Base-by-base conservation (phyloP, 257 asterid genomes). In the Echites panduratus region DNA sequence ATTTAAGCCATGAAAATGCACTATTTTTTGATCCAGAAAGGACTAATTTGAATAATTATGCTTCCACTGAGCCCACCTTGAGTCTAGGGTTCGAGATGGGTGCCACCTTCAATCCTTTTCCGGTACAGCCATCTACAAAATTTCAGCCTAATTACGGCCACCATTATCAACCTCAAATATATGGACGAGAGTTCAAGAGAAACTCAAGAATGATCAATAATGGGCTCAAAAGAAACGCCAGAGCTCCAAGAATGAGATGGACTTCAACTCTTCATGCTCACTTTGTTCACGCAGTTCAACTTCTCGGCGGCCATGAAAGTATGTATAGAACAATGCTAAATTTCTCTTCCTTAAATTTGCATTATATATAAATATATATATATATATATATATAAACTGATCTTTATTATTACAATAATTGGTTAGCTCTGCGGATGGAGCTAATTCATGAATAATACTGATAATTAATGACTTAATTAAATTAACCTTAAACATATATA, bases 171-270 rank as follows among this genome's bases (percentile, higher is more conserved):
- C 85, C 84, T 2, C 93, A 83, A 20, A 79, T 87, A 32, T 70
- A 71, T 52, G 83, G 89, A 24, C 78, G 79, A 4, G 90, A 84
- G 68, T 85, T 86, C 68, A 89, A 88, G 83, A 84, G 84, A 72
- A 83, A 79, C 47, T 79, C 88, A 6, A 86, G 92, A 66, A 76
- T 68, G 78, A 72, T 68, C 1, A 79, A 44, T 59, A 79, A 44
- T 59, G 85, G 85, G 17, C 70, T 78, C 22, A 79, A 70, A 58
- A 79, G 90, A 78, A 85, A 86, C 43, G 88, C 78, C 65, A 77
- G 97, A 57, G 95, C 96, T 50, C 97, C 97, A 0, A 82, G 97
- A 75, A 91, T 89, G 97, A 83, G 97, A 74, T 91, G 97, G 97
- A 91, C 97, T 35, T 80, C 96, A 9, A 88, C 93, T 73, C 96